phyloP scores from a whole-genome alignment of 148 eudicot genomes.

The Rhododendron ovatum region DNA sequence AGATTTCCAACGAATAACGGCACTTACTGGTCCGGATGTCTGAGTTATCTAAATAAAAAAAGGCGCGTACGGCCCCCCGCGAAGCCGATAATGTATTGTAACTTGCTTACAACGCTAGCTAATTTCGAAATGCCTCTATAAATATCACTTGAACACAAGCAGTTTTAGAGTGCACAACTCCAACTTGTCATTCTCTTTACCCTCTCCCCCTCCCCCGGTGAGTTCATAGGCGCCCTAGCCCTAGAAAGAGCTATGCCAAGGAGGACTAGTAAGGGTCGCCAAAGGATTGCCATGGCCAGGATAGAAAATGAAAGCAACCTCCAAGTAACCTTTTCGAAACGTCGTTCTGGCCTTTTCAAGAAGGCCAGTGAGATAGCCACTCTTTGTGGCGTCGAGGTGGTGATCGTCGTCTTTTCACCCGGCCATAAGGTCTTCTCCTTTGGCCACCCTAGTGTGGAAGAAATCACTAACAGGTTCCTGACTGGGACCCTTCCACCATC shows the following conservation, averaged over 20 bases:
- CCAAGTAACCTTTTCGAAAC: conserved; percentile 30
- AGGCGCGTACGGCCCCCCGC: background rate
- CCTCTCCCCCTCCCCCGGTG: background rate
- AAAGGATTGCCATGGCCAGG: conserved; percentile 17
- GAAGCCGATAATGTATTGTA: background rate
- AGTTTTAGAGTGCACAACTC: background rate
- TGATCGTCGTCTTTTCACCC: conserved; percentile 1
- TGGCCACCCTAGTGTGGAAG: conserved; percentile 25
- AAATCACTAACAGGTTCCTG: conserved; percentile 12
- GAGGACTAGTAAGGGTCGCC: conserved; percentile 14
- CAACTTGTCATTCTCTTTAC: background rate
- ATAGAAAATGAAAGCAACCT: conserved; percentile 16
- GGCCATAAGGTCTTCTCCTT: conserved; percentile 18
- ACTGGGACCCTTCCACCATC: background rate
- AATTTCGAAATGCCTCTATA: background rate
- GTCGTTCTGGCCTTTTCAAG: conserved; percentile 26
- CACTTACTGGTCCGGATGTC: too few relatives aligned
- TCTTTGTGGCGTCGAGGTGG: conserved; percentile 28
- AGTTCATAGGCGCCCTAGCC: background rate
- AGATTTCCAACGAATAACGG: background rate
- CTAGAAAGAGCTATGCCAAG: background rate
- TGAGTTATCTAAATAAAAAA: too few relatives aligned
- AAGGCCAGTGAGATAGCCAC: conserved; percentile 38
- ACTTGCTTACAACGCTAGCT: background rate
- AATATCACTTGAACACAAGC: background rate